A percentile compares a stretch with the other conserved stretches of the same genome.
Conservation (phyloP, 495 filamentous ascomycete species). For the Penicillium egyptiacum region DNA sequence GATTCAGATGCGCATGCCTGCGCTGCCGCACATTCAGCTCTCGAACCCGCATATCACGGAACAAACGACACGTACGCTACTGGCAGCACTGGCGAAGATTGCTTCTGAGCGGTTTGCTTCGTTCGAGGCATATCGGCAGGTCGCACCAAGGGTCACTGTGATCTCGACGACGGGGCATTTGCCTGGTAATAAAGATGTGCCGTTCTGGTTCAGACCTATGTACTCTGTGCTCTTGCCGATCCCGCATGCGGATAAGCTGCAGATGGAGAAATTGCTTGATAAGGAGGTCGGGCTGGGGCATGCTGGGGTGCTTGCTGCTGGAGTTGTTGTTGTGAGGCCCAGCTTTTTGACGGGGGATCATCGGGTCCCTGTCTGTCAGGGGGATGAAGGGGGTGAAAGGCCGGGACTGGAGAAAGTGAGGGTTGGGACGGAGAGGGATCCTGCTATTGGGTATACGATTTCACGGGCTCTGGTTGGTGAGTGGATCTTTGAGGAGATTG, state of each 20-base stretch:
- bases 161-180: constrained; percentile 36
- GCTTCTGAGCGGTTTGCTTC: constrained; percentile 16
- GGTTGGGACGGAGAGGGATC: constrained; percentile 35
- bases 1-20: constrained; percentile 15
- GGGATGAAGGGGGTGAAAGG: constrained; percentile 15
- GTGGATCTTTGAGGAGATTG: constrained; percentile 45
- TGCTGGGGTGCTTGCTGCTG: constrained; percentile 21
- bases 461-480: constrained; percentile 38
- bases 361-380: constrained; percentile 8
- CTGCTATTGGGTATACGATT: constrained; percentile 44
- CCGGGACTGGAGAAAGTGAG: constrained; percentile 20
- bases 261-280: constrained; percentile 37
- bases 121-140: constrained; percentile 5
- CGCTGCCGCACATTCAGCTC: constrained; percentile 21
- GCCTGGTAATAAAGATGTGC: constrained; percentile 33
- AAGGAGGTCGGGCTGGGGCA: constrained; percentile 9
- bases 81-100: constrained; percentile 31
- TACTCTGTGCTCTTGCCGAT: constrained; percentile 32
- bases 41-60: constrained; percentile 31
- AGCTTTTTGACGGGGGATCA: constrained; percentile 37
- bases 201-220: constrained; percentile 31
- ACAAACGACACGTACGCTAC: constrained; percentile 25
- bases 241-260: constrained; percentile 41
- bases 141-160: constrained; percentile 16
- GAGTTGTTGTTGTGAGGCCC: constrained; percentile 36